A percentile compares a stretch with the other conserved stretches of the same genome.
phyloP scores from a whole-genome alignment of 2,329 filamentous ascomycete species.

The Diaporthe sp. region DNA sequence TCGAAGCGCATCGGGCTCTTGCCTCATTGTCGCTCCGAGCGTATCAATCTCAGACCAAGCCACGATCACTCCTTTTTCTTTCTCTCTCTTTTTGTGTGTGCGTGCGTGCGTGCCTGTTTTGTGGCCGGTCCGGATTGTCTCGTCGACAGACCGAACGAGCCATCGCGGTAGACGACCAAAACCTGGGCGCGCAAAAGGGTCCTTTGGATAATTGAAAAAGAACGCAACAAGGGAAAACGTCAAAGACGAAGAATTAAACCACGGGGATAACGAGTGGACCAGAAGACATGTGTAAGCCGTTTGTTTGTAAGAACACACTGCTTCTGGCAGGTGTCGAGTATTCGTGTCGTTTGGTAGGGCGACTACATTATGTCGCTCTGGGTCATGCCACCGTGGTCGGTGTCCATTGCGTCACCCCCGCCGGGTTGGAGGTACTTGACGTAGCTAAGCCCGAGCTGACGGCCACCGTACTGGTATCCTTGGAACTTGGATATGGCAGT shows the following conservation, averaged over 20 bases:
- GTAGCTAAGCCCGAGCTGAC: slow-evolving; percentile 91
- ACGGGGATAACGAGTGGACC: slow-evolving; percentile 33
- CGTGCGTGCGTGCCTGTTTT: slow-evolving; percentile 19
- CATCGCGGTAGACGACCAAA: slow-evolving; percentile 11
- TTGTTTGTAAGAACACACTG: slow-evolving; percentile 5
- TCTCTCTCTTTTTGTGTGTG: slow-evolving; percentile 9
- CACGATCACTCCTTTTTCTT: slow-evolving; percentile 33
- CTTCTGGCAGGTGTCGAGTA: neutral
- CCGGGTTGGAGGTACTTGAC: slow-evolving; percentile 88
- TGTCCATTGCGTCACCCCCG: slow-evolving; percentile 83
- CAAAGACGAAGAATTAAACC: slow-evolving; percentile 29
- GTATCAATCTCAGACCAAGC: slow-evolving; percentile 16
- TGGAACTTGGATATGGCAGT: slow-evolving; percentile 98
- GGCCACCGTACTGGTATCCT: slow-evolving; percentile 96
- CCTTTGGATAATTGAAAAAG: neutral
- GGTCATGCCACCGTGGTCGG: slow-evolving; percentile 82
- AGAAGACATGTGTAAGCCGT: slow-evolving; percentile 12
- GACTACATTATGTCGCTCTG: slow-evolving; percentile 97
- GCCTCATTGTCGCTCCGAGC: slow-evolving; percentile 43
- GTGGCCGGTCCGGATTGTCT: neutral
- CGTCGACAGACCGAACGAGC: slow-evolving; percentile 1
- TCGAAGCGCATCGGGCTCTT: slow-evolving; percentile 36
- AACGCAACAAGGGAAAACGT: slow-evolving; percentile 9
- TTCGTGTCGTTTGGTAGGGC: neutral
- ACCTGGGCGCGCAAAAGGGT: slow-evolving; percentile 12